A percentile compares a stretch with the other conserved stretches of the same genome.
These are phyloP conservation scores for Cichorium intybus DNA, from an alignment of 140 eudicot genomes.

Conservation along the genomic window DNA sequence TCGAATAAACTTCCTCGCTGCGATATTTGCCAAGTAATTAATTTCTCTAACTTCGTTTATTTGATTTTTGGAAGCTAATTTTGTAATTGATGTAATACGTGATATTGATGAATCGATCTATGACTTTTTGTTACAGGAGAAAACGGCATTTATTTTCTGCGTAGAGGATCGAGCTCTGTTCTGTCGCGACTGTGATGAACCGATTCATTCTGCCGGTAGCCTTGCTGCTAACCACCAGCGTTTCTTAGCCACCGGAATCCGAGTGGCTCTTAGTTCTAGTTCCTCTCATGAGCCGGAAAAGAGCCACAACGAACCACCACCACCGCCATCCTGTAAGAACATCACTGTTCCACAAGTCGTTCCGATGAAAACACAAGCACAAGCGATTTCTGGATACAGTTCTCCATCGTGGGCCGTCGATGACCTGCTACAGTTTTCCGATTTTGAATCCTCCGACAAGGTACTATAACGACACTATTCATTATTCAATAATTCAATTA, in stretches of 20 bases:
- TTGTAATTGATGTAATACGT: not conserved
- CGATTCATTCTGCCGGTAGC: slow-evolving; percentile 72
- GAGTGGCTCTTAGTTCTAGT: slow-evolving; percentile 62
- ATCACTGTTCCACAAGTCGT: slow-evolving; percentile 37
- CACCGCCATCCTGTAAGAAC: slow-evolving; percentile 38
- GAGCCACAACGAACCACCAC: slow-evolving; percentile 51
- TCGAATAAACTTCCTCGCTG: slow-evolving; percentile 90
- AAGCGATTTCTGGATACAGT: slow-evolving; percentile 36
- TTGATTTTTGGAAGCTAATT: not conserved
- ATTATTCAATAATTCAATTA: slow-evolving; percentile 2
- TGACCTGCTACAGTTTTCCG: slow-evolving; percentile 76
- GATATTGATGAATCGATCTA: not conserved
- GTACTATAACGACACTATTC: slow-evolving; percentile 33
- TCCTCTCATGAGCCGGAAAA: slow-evolving; percentile 39
- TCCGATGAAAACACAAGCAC: slow-evolving; percentile 41
- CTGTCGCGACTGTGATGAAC: slow-evolving; percentile 88
- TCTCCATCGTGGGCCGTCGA: slow-evolving; percentile 86
- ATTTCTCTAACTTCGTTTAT: not conserved
- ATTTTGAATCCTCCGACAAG: slow-evolving; percentile 67
- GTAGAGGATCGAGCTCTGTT: slow-evolving; percentile 95
- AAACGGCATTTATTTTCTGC: slow-evolving; percentile 89
- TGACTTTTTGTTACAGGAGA: slow-evolving; percentile 46
- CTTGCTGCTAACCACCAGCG: slow-evolving; percentile 92
- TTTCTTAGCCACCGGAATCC: slow-evolving; percentile 82
- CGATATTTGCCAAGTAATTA: slow-evolving; percentile 91